Evolutionary conservation across 2,329 filamentous ascomycete species (phyloP).

Genomic region (Ophiostoma triangulosporum): DNA sequence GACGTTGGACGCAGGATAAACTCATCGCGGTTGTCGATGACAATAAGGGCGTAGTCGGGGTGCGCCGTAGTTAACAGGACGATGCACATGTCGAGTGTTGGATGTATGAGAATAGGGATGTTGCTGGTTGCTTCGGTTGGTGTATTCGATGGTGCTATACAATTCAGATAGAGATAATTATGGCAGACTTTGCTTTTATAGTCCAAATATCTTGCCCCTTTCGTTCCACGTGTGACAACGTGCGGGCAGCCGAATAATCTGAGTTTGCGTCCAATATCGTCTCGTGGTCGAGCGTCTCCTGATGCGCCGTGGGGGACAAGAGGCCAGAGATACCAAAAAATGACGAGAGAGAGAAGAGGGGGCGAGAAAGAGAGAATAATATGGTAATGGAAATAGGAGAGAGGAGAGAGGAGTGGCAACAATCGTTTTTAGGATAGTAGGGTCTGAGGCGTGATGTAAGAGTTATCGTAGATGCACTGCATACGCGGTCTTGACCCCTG

Average conservation of each 20-base stretch:
- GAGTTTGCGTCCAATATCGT: slow-evolving; percentile 1
- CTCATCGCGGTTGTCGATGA: slow-evolving; percentile 69
- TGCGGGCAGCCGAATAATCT: neutral
- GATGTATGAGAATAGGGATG: neutral
- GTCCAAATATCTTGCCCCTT: neutral
- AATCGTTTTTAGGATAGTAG: too few species aligned
- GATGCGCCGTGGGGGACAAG: neutral
- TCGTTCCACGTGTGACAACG: neutral
- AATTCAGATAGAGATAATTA: neutral
- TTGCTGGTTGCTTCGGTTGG: neutral
- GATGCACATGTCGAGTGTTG: slow-evolving; percentile 59
- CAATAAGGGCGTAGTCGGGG: slow-evolving; percentile 59
- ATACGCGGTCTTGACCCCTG: neutral
- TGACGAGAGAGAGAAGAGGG: neutral
- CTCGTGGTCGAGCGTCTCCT: slow-evolving; percentile 5
- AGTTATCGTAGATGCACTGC: neutral
- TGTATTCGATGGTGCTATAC: neutral
- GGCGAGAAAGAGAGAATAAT: neutral
- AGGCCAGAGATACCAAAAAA: neutral
- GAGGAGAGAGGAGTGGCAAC: too few species aligned
- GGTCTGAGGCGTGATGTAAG: neutral
- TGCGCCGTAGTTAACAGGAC: slow-evolving; percentile 62
- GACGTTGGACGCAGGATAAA: slow-evolving; percentile 52
- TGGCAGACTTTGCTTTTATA: neutral
- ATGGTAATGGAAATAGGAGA: neutral